Percentiles rank a stretch among this genome's conserved stretches.
Conservation (phyloP, 495 filamentous ascomycete genomes). For the Podospora comata region DNA sequence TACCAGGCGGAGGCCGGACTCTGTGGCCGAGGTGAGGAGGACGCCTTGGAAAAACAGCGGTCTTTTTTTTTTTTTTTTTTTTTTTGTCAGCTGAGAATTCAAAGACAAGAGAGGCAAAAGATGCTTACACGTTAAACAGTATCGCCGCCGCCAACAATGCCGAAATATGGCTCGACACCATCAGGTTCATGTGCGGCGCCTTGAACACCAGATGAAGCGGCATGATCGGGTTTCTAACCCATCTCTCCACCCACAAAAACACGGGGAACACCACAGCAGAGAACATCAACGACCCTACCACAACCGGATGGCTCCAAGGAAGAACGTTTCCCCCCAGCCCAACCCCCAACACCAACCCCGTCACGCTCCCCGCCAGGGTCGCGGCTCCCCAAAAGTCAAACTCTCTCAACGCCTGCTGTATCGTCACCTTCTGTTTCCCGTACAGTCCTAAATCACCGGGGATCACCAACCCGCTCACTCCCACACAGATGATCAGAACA, state of each 20-base stretch:
- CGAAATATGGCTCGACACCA: conserved; percentile 67
- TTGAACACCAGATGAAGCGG: conserved; percentile 60
- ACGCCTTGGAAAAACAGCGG: conserved; percentile 81
- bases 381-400: conserved; percentile 68
- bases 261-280: conserved; percentile 54
- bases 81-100: not conserved
- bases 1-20: conserved; percentile 67
- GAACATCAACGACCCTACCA: conserved; percentile 59
- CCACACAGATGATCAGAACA: conserved; percentile 56
- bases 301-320: conserved; percentile 64
- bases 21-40: conserved; percentile 65
- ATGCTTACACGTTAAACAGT: conserved; percentile 62
- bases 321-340: conserved; percentile 4
- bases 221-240: conserved; percentile 65
- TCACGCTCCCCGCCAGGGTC: conserved; percentile 61
- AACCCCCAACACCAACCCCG: conserved; percentile 63
- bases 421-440: conserved; percentile 45
- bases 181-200: conserved; percentile 61
- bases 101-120: not conserved
- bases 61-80: conserved; percentile 23
- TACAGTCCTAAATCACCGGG: conserved; percentile 59
- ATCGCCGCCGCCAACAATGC: conserved; percentile 63
- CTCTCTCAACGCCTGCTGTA: conserved; percentile 57
- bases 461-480: conserved; percentile 54
- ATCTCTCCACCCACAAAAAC: conserved; percentile 61